These are phyloP conservation scores for Amanita rimosa DNA, from an alignment of 768 basidiomycete genomes.

Conservation along the genomic window DNA sequence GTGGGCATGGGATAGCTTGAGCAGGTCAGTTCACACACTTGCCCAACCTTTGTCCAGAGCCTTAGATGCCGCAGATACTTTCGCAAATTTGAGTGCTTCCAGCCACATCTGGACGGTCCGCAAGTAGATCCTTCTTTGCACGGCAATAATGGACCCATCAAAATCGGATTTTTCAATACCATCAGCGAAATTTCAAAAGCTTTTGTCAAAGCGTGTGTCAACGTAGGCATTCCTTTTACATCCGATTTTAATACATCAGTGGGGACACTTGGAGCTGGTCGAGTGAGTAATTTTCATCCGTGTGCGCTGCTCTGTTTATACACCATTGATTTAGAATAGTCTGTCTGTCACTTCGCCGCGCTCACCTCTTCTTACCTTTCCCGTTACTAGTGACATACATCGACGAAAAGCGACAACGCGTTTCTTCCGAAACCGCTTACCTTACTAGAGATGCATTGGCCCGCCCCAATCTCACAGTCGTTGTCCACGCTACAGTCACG, in stretches of 20 bases:
- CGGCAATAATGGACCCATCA: slow-evolving; percentile 40
- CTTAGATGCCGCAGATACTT: slow-evolving; percentile 35
- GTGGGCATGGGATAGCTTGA: slow-evolving; percentile 52
- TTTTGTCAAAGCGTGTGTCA: slow-evolving; percentile 42
- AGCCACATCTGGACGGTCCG: slow-evolving; percentile 32
- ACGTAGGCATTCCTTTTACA: slow-evolving; percentile 37
- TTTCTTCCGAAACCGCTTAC: slow-evolving; percentile 52
- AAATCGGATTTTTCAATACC: slow-evolving; percentile 38
- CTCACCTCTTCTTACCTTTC: not conserved
- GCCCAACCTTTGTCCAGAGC: not conserved
- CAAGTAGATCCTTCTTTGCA: slow-evolving; percentile 31
- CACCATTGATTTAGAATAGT: not conserved
- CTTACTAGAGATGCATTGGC: slow-evolving; percentile 47
- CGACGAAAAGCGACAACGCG: slow-evolving; percentile 34
- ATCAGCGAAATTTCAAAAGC: slow-evolving; percentile 24
- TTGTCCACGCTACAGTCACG: slow-evolving; percentile 40
- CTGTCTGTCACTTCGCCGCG: not conserved
- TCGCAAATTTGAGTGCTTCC: slow-evolving; percentile 49
- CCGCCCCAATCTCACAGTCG: slow-evolving; percentile 50
- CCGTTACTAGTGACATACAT: slow-evolving; percentile 52
- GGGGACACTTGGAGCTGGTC: slow-evolving; percentile 45
- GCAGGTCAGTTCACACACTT: slow-evolving; percentile 22
- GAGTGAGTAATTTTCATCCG: slow-evolving; percentile 22
- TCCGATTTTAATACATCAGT: slow-evolving; percentile 45
- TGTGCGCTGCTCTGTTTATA: not conserved